A percentile compares a stretch with the other conserved stretches of the same genome.
phyloP scores from a whole-genome alignment of 257 asterid species.

The Cruciata laevipes region DNA sequence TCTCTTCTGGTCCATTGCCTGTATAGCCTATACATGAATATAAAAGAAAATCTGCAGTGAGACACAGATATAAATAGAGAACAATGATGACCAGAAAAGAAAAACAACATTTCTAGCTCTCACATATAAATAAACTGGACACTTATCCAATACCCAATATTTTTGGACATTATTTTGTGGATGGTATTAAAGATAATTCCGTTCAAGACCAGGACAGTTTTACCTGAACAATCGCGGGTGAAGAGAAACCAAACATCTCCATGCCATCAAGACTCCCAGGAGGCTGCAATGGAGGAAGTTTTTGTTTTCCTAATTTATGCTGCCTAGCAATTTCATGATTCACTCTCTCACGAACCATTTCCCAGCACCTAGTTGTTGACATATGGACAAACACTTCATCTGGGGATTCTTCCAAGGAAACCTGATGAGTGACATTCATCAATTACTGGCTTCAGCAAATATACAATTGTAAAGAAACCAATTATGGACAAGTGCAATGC shows the following conservation, averaged over 20 bases:
- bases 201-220: not conserved
- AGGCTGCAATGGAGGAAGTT: constrained; percentile 94
- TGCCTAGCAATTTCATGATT: constrained; percentile 75
- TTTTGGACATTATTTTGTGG: not conserved
- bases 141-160: too few species aligned
- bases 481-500: not conserved
- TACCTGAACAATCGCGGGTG: constrained; percentile 90
- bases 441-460: not conserved
- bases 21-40: constrained; percentile 52
- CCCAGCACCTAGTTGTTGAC: constrained; percentile 90
- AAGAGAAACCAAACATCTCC: constrained; percentile 94
- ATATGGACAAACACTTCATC: constrained; percentile 68
- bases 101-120: not conserved
- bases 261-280: constrained; percentile 95
- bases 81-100: not conserved
- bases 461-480: not conserved
- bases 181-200: not conserved
- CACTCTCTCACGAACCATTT: constrained; percentile 85
- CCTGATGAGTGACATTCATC: constrained; percentile 36
- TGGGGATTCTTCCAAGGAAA: constrained; percentile 62
- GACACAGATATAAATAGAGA: not conserved
- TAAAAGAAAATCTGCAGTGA: not conserved
- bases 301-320: constrained; percentile 63
- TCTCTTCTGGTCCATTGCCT: constrained; percentile 65
- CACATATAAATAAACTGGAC: too few species aligned